Base-by-base conservation (phyloP, 345 rosid species). In the Linum trigynum region DNA sequence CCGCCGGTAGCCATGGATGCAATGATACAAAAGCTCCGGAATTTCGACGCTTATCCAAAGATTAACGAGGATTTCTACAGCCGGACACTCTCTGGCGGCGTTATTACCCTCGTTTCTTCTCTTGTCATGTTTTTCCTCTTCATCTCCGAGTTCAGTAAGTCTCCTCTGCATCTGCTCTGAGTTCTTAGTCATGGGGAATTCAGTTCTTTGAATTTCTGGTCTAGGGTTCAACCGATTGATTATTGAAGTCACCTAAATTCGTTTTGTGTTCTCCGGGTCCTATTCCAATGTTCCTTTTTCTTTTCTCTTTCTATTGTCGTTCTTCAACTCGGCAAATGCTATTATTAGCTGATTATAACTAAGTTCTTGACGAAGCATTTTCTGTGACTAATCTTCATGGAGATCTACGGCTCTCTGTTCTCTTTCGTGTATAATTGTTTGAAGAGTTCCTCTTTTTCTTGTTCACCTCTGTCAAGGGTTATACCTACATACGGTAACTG, bases 61-160 rank as follows among this genome's bases (percentile, higher is more conserved):
- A 75, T 90, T 75, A 90, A 87, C 67, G 97, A 90, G 69, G 97
- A 90, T 78, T 90, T 87, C 73, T 90, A 80, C 82, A 86, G 81
- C 72, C 89, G 97, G 7, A 83, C 95, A 2, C 81, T 87, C 77
- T 84, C 92, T 72, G 97, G 97, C 59, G 97, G 97, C 75, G 73
- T 90, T 38, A 79, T 90, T 77, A 90, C 97, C 67, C 83, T 90
- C 55, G 71, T 74, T 66, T 90, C 95, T 63, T 79, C 87, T 3
- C 12, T 86, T 62, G 48, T 80, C 74, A 83, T 80, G 81, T 72
- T 88, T 53, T 55, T 84, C 67, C 92, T 90, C 69, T 85, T 90
- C 84, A 68, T 86, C 81, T 87, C 95, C 12, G 97, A 90, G 74
- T 78, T 90, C 80, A 71, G 90, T 85, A 76, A 39, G 82, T 76